These are phyloP conservation scores for Camellia japonica DNA, from an alignment of 148 eudicot genomes.

Conservation along the genomic window DNA sequence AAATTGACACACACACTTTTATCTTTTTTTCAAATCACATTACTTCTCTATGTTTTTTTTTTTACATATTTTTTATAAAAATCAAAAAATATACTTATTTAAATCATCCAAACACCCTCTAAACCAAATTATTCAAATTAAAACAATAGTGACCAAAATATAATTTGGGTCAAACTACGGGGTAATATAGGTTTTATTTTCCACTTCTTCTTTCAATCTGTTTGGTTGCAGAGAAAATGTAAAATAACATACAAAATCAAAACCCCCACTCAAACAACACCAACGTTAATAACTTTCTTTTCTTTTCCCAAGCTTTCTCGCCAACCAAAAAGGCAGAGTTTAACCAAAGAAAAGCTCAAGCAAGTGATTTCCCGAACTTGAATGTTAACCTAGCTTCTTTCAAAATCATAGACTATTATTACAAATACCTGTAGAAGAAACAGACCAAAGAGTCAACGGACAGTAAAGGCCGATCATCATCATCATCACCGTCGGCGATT, in stretches of 20 bases:
- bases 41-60: too few relatives aligned
- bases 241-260: background rate
- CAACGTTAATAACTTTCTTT: background rate
- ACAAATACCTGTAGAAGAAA: slow-evolving; percentile 39
- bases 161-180: too few relatives aligned
- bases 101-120: too few relatives aligned
- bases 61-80: too few relatives aligned
- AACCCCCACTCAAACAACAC: background rate
- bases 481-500: slow-evolving; percentile 27
- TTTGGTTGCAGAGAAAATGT: background rate
- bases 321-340: background rate
- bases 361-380: background rate
- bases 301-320: background rate
- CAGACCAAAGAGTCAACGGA: slow-evolving; percentile 23
- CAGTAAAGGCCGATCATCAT: slow-evolving; percentile 9
- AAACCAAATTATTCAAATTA: too few relatives aligned
- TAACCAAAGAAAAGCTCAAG: background rate
- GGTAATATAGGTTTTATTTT: too few relatives aligned
- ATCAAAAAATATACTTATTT: too few relatives aligned
- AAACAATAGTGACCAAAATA: too few relatives aligned
- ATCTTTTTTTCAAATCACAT: too few relatives aligned
- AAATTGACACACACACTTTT: too few relatives aligned
- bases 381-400: background rate
- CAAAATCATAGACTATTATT: background rate
- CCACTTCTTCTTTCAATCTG: background rate